Percentiles rank a stretch among this genome's conserved stretches.
phyloP scores from a whole-genome alignment of 1,284 basidiomycete genomes.

The Cerrena zonata region DNA sequence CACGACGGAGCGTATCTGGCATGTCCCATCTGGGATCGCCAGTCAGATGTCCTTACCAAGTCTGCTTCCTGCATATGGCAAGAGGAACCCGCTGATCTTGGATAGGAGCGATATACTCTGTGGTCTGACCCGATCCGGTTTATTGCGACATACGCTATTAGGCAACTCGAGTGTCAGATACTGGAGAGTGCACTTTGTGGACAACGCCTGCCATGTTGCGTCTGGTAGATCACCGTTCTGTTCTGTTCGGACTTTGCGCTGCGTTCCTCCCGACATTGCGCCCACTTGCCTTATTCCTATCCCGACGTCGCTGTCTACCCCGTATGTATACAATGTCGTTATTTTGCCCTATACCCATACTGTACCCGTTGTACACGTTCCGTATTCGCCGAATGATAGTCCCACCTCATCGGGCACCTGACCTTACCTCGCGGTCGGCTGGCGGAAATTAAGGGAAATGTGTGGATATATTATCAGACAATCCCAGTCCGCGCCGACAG shows the following conservation, averaged over 20 bases:
- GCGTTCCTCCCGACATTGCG: constrained; percentile 3
- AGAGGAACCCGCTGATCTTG: background rate
- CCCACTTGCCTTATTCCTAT: background rate
- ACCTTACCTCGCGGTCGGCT: background rate
- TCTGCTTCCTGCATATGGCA: constrained; percentile 3
- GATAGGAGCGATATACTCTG: background rate
- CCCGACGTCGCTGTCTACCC: background rate
- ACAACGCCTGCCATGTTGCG: background rate
- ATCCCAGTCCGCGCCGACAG: background rate
- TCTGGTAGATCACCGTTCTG: background rate
- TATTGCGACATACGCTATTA: constrained; percentile 6
- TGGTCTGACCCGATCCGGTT: background rate
- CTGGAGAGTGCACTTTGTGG: constrained; percentile 11
- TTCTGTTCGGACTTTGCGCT: constrained; percentile 2
- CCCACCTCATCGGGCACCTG: background rate
- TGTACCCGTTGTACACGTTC: background rate
- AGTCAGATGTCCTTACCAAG: background rate
- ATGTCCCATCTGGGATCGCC: constrained; percentile 5
- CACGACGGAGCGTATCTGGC: constrained; percentile 17
- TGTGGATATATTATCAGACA: background rate
- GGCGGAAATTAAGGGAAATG: background rate
- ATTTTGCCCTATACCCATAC: background rate
- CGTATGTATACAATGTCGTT: background rate
- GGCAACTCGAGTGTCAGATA: constrained; percentile 10
- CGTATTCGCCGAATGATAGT: background rate